Evolutionary conservation across 2,329 filamentous ascomycete species (phyloP).

Genomic region (Dryadomyces quercus-mongolicae): DNA sequence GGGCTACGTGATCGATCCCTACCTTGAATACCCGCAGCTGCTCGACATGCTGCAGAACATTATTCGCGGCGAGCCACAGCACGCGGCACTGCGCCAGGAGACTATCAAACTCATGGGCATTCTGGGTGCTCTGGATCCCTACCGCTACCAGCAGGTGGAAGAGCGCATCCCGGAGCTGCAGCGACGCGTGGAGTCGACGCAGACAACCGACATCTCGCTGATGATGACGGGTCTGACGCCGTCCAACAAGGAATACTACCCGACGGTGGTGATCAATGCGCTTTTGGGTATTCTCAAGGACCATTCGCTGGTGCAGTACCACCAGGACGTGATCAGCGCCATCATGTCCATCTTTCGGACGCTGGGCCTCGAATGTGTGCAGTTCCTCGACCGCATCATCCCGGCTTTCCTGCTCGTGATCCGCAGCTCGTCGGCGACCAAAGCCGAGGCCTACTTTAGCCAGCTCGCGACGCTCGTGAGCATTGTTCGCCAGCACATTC

Average conservation of each 20-base stretch:
- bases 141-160: constrained; percentile 85
- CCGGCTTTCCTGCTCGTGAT: constrained; percentile 90
- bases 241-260: constrained; percentile 96
- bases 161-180: constrained; percentile 78
- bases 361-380: constrained; percentile 87
- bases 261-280: constrained; percentile 94
- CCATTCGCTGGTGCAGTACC: constrained; percentile 76
- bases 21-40: constrained; percentile 86
- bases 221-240: constrained; percentile 97
- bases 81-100: constrained; percentile 75
- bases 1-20: constrained; percentile 94
- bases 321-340: constrained; percentile 88
- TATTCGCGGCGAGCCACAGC: constrained; percentile 77
- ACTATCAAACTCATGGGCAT: constrained; percentile 97
- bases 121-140: constrained; percentile 85
- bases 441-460: constrained; percentile 93
- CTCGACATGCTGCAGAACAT: constrained; percentile 89
- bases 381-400: constrained; percentile 86
- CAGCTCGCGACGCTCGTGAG: constrained; percentile 86
- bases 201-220: constrained; percentile 82
- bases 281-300: constrained; percentile 87
- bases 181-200: constrained; percentile 47
- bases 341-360: constrained; percentile 99
- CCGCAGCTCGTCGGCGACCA: constrained; percentile 60
- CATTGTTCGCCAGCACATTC: constrained; percentile 93